A percentile compares a stretch with the other conserved stretches of the same genome.
These are phyloP conservation scores for Yamadazyma oceani DNA, from an alignment of 1,139 yeast genomes.

Conservation along the genomic window DNA sequence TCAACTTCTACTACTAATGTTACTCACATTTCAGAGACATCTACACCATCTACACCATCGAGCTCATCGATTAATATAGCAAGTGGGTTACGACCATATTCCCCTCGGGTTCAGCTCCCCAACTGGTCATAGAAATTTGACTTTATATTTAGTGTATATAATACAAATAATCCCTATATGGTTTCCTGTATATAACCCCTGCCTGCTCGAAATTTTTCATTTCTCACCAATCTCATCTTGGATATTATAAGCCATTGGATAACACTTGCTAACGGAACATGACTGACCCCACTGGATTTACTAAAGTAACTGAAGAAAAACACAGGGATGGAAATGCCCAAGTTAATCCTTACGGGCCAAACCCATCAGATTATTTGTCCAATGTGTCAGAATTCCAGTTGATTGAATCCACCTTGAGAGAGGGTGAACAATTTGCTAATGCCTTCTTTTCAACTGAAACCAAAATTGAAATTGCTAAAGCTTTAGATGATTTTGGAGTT, in stretches of 20 bases:
- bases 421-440: slow-evolving; percentile 63
- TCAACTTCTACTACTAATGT: background rate
- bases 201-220: too few relatives aligned
- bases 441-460: slow-evolving; percentile 56
- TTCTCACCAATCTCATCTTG: background rate
- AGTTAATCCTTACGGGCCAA: slow-evolving; percentile 56
- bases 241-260: too few relatives aligned
- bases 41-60: background rate
- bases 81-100: background rate
- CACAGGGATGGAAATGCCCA: slow-evolving; percentile 8
- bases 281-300: slow-evolving; percentile 17
- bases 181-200: too few relatives aligned
- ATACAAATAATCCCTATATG: too few relatives aligned
- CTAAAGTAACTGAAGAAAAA: slow-evolving; percentile 17
- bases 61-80: background rate
- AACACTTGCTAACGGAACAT: slow-evolving; percentile 4
- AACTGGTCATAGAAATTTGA: background rate
- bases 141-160: too few relatives aligned
- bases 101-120: slow-evolving; percentile 1
- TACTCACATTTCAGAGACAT: background rate
- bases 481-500: slow-evolving; percentile 59
- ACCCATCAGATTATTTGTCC: slow-evolving; percentile 57
- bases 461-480: slow-evolving; percentile 56
- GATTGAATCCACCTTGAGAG: slow-evolving; percentile 57
- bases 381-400: slow-evolving; percentile 53